Evolutionary conservation across 352 stramenopile genomes (phyloP), one percentile per base, ranked within the genome.

Genomic region (Globisporangium cederbergense): DNA sequence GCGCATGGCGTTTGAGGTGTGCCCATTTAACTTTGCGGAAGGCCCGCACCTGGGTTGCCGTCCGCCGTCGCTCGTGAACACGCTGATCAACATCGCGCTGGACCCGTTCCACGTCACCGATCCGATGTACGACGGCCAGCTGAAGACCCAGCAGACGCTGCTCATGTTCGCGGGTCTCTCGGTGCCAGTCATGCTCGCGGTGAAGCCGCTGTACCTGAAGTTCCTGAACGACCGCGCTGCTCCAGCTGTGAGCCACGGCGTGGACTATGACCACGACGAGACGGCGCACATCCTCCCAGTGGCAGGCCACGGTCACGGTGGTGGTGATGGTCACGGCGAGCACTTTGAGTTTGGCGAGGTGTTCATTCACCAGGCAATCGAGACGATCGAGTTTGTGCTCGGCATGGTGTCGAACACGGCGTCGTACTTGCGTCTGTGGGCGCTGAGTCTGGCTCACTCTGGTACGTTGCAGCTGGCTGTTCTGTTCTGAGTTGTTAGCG

Each of bases 381-480:
- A 99, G 82, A 99, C 98, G 30, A 99, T 99, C 69, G 98, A 99
- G 81, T 99, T 99, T 67, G 97, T 99, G 66, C 89, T 99, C 58
- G 96, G 97, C 40, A 99, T 99, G 94, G 94, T 99, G 32, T 99
- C 96, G 58, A 99, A 99, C 87, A 99, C 98, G 28, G 98, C 98
- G 10, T 99, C 97, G 36, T 99, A 99, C 82, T 85, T 99, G 62
- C 96, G 98, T 94, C 90, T 99, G 11, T 99, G 98, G 98, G 98
- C 98, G 13, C 72, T 99, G 53, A 99, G 93, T 72, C 81, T 99
- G 38, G 98, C 98, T 25, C 98, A 99, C 87, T 98, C 97, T 14
- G 92, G 77, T 85, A 76, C 14, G 77, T 59, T 60, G 38, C 22
- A 28, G 2, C 7, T 47, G 22, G 5, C 4, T 54, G 36, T 43